Evolutionary conservation across 495 filamentous ascomycete genomes (phyloP).

Genomic region (Trichocladium uniseriatum): DNA sequence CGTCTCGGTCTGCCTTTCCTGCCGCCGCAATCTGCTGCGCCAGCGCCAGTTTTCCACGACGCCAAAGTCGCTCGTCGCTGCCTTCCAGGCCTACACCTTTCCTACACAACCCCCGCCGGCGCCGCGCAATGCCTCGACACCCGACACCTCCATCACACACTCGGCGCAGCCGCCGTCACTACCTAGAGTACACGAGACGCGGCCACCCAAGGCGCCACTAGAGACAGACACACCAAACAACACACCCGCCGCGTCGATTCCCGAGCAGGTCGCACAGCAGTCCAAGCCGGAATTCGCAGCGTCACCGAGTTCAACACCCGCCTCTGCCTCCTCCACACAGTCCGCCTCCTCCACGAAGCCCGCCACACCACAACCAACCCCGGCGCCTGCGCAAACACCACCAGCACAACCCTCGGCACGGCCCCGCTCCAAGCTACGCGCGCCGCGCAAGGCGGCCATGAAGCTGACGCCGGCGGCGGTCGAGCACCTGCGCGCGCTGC

Average conservation of each 20-base stretch:
- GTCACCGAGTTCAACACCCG: not conserved
- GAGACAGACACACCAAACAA: constrained; percentile 15
- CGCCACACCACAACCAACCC: constrained; percentile 2
- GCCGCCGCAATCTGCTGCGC: constrained; percentile 42
- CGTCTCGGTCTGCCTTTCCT: constrained; percentile 21
- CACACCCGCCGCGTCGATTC: constrained; percentile 16
- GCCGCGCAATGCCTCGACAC: constrained; percentile 55
- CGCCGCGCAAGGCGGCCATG: constrained; percentile 80
- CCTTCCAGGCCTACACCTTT: constrained; percentile 68
- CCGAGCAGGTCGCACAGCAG: constrained; percentile 60
- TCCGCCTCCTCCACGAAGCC: not conserved
- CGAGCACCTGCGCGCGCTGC: constrained; percentile 60
- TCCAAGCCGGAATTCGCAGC: constrained; percentile 30
- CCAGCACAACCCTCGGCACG: constrained; percentile 22
- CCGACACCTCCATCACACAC: constrained; percentile 62
- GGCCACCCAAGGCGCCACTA: constrained; percentile 32
- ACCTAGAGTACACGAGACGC: constrained; percentile 45
- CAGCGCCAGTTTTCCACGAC: constrained; percentile 52
- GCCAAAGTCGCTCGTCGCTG: constrained; percentile 43
- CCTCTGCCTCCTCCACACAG: not conserved
- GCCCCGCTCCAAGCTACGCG: constrained; percentile 58
- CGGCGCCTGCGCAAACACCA: constrained; percentile 6
- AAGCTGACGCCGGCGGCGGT: constrained; percentile 71
- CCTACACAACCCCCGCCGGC: constrained; percentile 48
- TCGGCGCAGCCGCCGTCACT: constrained; percentile 23